Conservation (phyloP, 495 filamentous ascomycete species). For the Daldinia childiae region DNA sequence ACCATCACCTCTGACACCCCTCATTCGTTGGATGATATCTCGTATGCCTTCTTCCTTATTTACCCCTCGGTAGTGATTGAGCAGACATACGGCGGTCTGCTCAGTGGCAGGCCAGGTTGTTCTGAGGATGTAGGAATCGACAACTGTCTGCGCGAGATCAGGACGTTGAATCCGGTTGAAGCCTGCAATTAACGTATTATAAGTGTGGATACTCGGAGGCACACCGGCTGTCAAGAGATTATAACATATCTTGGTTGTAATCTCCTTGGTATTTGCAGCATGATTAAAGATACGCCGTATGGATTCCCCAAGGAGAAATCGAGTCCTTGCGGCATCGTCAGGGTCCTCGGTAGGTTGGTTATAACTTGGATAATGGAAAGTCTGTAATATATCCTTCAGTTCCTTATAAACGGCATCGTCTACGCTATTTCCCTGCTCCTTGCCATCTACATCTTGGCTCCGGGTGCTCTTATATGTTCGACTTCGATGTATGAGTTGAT, state of each 20-base stretch:
- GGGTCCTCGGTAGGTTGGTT: slow-evolving; percentile 36
- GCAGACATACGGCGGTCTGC: slow-evolving; percentile 60
- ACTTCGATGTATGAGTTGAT: slow-evolving; percentile 35
- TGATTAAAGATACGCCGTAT: slow-evolving; percentile 49
- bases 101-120: slow-evolving; percentile 62
- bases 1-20: slow-evolving; percentile 40
- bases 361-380: slow-evolving; percentile 49
- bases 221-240: slow-evolving; percentile 67
- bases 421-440: background rate
- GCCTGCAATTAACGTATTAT: slow-evolving; percentile 69
- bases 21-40: slow-evolving; percentile 52
- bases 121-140: slow-evolving; percentile 59
- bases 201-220: slow-evolving; percentile 70
- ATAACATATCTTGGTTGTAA: slow-evolving; percentile 70
- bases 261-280: slow-evolving; percentile 34
- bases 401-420: slow-evolving; percentile 16
- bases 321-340: slow-evolving; percentile 17
- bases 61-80: slow-evolving; percentile 63
- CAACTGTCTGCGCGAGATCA: slow-evolving; percentile 62
- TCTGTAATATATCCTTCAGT: slow-evolving; percentile 18
- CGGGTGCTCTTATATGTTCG: slow-evolving; percentile 1
- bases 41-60: slow-evolving; percentile 53
- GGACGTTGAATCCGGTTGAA: slow-evolving; percentile 63
- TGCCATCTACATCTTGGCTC: slow-evolving; percentile 11
- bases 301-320: slow-evolving; percentile 46